Percentiles rank a stretch among this genome's conserved stretches.
phyloP scores from a whole-genome alignment of 2,329 filamentous ascomycete species.

The Fonsecaea pedrosoi region DNA sequence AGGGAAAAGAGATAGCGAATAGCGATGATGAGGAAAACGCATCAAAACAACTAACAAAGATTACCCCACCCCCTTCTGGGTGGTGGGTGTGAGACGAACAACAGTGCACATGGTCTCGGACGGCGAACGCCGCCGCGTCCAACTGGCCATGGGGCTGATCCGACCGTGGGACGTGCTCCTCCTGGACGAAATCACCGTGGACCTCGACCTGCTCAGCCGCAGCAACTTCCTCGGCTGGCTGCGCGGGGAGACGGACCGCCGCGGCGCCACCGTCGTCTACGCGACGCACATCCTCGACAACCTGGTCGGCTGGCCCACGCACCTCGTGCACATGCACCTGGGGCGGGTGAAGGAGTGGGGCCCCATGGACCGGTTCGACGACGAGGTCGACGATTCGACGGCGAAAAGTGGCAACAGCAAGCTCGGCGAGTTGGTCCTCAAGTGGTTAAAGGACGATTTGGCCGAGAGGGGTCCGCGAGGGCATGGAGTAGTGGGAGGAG shows the following conservation, averaged over 20 bases:
- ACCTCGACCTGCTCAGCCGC: constrained; percentile 85
- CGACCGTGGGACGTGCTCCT: constrained; percentile 90
- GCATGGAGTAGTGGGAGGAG: background rate
- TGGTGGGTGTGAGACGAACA: too few relatives aligned
- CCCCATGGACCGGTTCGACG: constrained; percentile 69
- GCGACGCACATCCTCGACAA: constrained; percentile 98
- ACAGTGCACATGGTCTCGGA: constrained; percentile 87
- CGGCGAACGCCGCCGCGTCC: constrained; percentile 87
- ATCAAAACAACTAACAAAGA: too few relatives aligned
- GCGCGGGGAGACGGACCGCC: constrained; percentile 80
- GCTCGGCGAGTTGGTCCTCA: constrained; percentile 84
- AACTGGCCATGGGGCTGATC: constrained; percentile 93
- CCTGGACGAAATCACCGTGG: constrained; percentile 95
- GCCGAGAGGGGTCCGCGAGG: constrained; percentile 37
- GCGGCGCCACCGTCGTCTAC: constrained; percentile 92
- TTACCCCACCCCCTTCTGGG: too few relatives aligned
- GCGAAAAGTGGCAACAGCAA: constrained; percentile 72
- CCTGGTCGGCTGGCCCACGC: constrained; percentile 90
- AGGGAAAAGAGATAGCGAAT: too few relatives aligned
- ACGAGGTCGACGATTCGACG: constrained; percentile 38
- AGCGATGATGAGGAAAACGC: too few relatives aligned
- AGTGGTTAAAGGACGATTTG: constrained; percentile 71
- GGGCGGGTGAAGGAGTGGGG: constrained; percentile 90
- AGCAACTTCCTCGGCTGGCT: constrained; percentile 86
- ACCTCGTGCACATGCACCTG: constrained; percentile 93